Conservation (phyloP, 2,329 filamentous ascomycete species). For the Tolypocladium guangdongense region DNA sequence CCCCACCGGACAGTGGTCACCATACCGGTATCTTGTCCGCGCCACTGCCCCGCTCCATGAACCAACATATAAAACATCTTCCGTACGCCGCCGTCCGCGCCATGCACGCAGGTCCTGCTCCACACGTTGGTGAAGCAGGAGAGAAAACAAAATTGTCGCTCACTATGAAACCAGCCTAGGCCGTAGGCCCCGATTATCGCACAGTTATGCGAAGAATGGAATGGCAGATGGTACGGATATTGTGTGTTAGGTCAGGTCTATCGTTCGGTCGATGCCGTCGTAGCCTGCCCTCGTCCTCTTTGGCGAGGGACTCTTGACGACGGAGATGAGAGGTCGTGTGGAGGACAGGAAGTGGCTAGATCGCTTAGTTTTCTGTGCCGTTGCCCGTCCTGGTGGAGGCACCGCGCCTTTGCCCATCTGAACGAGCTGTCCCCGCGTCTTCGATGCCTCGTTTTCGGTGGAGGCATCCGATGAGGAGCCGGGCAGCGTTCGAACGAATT, state of each 20-base stretch:
- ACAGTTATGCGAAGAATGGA: neutral
- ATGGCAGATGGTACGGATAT: no score
- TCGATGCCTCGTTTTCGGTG: neutral
- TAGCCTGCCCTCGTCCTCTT: slow-evolving; percentile 8
- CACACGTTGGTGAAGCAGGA: neutral
- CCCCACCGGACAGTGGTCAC: neutral
- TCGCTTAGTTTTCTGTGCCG: neutral
- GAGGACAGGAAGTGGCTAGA: neutral
- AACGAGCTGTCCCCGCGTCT: neutral
- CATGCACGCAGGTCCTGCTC: neutral
- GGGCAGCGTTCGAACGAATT: slow-evolving; percentile 1
- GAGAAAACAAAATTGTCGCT: neutral
- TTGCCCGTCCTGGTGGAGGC: neutral
- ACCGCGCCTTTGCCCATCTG: neutral
- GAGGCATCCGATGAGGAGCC: slow-evolving; percentile 2
- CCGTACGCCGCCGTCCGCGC: neutral
- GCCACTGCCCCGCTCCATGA: neutral
- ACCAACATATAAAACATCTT: neutral
- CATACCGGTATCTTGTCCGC: neutral
- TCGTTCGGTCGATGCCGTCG: slow-evolving; percentile 19
- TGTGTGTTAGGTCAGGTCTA: slow-evolving; percentile 7
- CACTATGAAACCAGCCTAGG: neutral
- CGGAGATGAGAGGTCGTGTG: neutral
- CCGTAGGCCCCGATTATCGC: neutral
- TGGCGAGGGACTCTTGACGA: neutral